These are phyloP conservation scores for Asterionellopsis glacialis DNA, from an alignment of 108 stramenopile genomes.

Conservation along the genomic window DNA sequence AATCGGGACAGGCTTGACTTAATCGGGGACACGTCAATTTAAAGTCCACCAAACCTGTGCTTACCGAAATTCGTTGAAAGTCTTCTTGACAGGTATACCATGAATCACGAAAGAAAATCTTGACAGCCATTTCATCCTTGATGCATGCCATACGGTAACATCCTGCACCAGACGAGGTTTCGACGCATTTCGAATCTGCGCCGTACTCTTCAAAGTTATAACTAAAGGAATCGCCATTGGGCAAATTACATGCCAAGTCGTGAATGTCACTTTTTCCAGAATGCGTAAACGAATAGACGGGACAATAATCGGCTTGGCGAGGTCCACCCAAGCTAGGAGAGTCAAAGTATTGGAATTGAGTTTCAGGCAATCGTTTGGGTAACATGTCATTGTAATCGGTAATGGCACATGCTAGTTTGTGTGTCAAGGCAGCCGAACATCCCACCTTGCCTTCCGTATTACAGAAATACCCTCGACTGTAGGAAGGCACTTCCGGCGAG, in stretches of 20 bases:
- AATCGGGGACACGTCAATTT: neutral
- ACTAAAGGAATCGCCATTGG: constrained; percentile 50
- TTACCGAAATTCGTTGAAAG: neutral
- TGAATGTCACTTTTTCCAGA: constrained; percentile 51
- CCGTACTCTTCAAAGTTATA: constrained; percentile 68
- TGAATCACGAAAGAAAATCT: neutral
- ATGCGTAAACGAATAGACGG: constrained; percentile 57
- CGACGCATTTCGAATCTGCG: constrained; percentile 66
- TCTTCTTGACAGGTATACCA: neutral
- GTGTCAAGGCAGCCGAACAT: constrained; percentile 59
- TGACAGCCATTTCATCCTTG: neutral
- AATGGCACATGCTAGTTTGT: constrained; percentile 83
- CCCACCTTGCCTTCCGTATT: constrained; percentile 41
- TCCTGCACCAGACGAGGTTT: constrained; percentile 52
- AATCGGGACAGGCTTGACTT: constrained; percentile 37
- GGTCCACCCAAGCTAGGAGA: constrained; percentile 55
- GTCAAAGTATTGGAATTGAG: constrained; percentile 65
- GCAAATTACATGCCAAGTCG: constrained; percentile 69
- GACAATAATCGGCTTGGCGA: constrained; percentile 77
- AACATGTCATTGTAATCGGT: constrained; percentile 61
- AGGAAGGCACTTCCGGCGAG: constrained; percentile 40
- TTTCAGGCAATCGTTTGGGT: constrained; percentile 39
- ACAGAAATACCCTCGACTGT: constrained; percentile 70
- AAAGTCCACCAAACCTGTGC: constrained; percentile 9
- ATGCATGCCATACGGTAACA: neutral